phyloP scores from a whole-genome alignment of 805 yeast genomes.

The Candida stauntonica region DNA sequence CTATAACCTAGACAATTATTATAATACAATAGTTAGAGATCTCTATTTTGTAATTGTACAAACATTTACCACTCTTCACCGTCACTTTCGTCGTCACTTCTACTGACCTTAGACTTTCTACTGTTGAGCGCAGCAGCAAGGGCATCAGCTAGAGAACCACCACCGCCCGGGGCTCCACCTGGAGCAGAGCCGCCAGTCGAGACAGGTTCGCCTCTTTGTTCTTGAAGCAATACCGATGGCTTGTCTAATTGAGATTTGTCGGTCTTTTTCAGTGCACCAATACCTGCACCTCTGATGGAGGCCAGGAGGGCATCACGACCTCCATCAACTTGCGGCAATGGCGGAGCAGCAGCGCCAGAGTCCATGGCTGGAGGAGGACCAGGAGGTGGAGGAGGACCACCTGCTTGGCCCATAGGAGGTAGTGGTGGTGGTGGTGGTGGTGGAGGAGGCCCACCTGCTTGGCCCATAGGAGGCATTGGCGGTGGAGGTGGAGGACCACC shows the following conservation, averaged over 20 bases:
- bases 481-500: slow-evolving; percentile 9
- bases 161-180: slow-evolving; percentile 51
- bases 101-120: slow-evolving; percentile 77
- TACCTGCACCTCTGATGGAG: slow-evolving; percentile 74
- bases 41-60: too few species aligned
- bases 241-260: slow-evolving; percentile 81
- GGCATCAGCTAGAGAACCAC: slow-evolving; percentile 78
- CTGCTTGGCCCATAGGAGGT: slow-evolving; percentile 23
- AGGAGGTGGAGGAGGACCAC: slow-evolving; percentile 30
- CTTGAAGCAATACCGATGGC: slow-evolving; percentile 69
- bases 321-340: slow-evolving; percentile 38
- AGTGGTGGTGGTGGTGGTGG: slow-evolving; percentile 18
- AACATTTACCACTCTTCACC: slow-evolving; percentile 60
- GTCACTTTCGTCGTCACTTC: slow-evolving; percentile 81
- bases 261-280: slow-evolving; percentile 64
- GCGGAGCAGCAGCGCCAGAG: slow-evolving; percentile 23
- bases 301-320: slow-evolving; percentile 81
- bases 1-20: not conserved
- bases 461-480: slow-evolving; percentile 13
- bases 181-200: slow-evolving; percentile 32
- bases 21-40: not conserved
- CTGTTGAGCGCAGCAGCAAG: slow-evolving; percentile 79
- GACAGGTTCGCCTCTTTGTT: slow-evolving; percentile 57
- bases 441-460: slow-evolving; percentile 6
- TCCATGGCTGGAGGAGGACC: slow-evolving; percentile 25